Percentiles rank a stretch among this genome's conserved stretches.
Conservation (phyloP, 2,329 filamentous ascomycete species). For the Aspergillus luchuensis region DNA sequence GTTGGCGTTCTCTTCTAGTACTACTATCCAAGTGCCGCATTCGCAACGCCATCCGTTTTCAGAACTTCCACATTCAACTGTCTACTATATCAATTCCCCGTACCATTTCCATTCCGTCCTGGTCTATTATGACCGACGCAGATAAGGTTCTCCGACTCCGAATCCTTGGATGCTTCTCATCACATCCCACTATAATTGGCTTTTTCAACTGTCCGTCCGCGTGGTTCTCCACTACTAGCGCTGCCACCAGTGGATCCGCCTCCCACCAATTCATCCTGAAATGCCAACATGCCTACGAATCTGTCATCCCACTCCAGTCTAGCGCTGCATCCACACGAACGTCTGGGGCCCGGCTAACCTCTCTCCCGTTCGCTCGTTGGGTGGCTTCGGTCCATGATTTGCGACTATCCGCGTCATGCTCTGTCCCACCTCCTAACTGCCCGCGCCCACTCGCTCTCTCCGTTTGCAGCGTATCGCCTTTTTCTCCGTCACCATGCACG, state of each 20-base stretch:
- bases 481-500: neutral
- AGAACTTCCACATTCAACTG: no score
- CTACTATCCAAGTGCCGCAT: no score
- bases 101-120: no score
- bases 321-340: constrained; percentile 3
- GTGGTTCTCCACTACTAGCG: constrained; percentile 8
- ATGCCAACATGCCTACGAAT: neutral
- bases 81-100: no score
- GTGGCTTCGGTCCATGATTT: neutral
- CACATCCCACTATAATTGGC: neutral
- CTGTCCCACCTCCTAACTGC: constrained; percentile 1
- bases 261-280: neutral
- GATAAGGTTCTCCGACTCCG: no score
- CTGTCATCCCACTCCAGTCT: neutral
- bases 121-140: no score
- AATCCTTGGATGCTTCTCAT: neutral
- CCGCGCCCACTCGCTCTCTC: neutral
- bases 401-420: constrained; percentile 10
- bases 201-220: neutral
- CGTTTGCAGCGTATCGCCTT: neutral
- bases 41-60: no score
- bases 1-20: no score
- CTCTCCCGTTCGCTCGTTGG: constrained; percentile 4
- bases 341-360: constrained; percentile 1
- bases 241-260: constrained; percentile 2